phyloP scores from a whole-genome alignment of 2,329 filamentous ascomycete species.

The Didymella pinodella region DNA sequence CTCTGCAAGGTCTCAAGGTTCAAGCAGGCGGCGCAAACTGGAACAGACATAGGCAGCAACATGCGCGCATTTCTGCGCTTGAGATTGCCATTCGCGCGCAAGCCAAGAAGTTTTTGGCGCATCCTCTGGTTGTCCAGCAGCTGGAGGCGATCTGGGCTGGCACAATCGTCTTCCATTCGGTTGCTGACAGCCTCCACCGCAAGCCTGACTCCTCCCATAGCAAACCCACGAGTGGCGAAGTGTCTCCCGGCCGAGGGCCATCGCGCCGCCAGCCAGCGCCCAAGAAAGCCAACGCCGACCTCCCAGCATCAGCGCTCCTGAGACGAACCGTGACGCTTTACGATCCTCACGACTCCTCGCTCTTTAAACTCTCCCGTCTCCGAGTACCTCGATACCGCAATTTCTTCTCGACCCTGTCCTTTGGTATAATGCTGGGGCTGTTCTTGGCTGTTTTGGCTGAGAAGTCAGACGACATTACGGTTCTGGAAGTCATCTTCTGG shows the following conservation, averaged over 20 bases:
- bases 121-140: conserved; percentile 90
- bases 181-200: conserved; percentile 84
- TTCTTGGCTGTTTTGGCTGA: conserved; percentile 83
- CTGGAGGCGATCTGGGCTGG: conserved; percentile 98
- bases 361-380: conserved; percentile 89
- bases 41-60: conserved; percentile 53
- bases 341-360: conserved; percentile 86
- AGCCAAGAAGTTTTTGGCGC: conserved; percentile 89
- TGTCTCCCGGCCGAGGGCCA: conserved; percentile 44
- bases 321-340: conserved; percentile 85
- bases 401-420: conserved; percentile 85
- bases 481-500: conserved; percentile 90
- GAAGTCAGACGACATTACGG: conserved; percentile 80
- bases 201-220: conserved; percentile 51
- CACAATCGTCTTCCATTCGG: conserved; percentile 91
- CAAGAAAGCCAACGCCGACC: conserved; percentile 36
- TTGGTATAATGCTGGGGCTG: conserved; percentile 82
- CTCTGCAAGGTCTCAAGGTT: conserved; percentile 78
- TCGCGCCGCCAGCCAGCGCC: conserved; percentile 40
- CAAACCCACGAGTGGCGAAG: conserved; percentile 32
- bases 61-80: conserved; percentile 84
- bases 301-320: conserved; percentile 52
- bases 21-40: conserved; percentile 38
- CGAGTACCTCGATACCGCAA: conserved; percentile 92
- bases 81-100: conserved; percentile 93